Conservation (phyloP, 2,329 filamentous ascomycete genomes). For the Lasiodiplodia sp. region DNA sequence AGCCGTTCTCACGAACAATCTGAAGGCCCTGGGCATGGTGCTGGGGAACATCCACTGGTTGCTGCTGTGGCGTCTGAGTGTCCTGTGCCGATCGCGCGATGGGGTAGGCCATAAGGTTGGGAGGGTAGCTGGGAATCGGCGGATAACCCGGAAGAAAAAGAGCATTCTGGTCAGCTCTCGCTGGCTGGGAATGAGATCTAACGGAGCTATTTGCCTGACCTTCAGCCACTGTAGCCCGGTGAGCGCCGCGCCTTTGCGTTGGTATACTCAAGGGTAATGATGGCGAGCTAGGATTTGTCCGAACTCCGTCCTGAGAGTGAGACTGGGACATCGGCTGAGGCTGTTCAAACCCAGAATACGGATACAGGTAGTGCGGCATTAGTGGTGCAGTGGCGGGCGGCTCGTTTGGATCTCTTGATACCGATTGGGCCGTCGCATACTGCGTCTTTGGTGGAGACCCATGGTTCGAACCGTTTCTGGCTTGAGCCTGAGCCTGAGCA, state of each 20-base stretch:
- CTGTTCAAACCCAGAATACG: slow-evolving; percentile 54
- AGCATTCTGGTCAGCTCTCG: slow-evolving; percentile 51
- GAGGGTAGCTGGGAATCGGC: slow-evolving; percentile 44
- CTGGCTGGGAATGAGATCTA: slow-evolving; percentile 59
- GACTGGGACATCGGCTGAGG: slow-evolving; percentile 46
- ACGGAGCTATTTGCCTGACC: slow-evolving; percentile 47
- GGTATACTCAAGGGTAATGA: slow-evolving; percentile 54
- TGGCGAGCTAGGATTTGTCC: slow-evolving; percentile 58
- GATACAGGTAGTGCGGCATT: slow-evolving; percentile 52
- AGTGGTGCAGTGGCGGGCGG: slow-evolving; percentile 39
- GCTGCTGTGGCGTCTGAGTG: slow-evolving; percentile 24
- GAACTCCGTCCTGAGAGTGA: slow-evolving; percentile 52
- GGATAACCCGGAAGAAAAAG: slow-evolving; percentile 50
- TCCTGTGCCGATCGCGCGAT: slow-evolving; percentile 45
- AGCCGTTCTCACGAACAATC: slow-evolving; percentile 40
- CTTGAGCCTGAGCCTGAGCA: slow-evolving; percentile 38
- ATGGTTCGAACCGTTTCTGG: slow-evolving; percentile 28
- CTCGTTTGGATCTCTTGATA: slow-evolving; percentile 18
- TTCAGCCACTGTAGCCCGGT: slow-evolving; percentile 54
- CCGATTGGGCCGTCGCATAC: slow-evolving; percentile 25
- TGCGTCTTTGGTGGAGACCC: slow-evolving; percentile 26
- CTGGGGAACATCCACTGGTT: slow-evolving; percentile 21
- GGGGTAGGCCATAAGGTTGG: slow-evolving; percentile 42
- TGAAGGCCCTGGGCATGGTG: slow-evolving; percentile 28
- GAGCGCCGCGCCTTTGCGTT: slow-evolving; percentile 50